Evolutionary conservation across 306 rosid species (phyloP), one percentile per base, ranked within the genome.

Genomic region (Lathyrus oleraceus): DNA sequence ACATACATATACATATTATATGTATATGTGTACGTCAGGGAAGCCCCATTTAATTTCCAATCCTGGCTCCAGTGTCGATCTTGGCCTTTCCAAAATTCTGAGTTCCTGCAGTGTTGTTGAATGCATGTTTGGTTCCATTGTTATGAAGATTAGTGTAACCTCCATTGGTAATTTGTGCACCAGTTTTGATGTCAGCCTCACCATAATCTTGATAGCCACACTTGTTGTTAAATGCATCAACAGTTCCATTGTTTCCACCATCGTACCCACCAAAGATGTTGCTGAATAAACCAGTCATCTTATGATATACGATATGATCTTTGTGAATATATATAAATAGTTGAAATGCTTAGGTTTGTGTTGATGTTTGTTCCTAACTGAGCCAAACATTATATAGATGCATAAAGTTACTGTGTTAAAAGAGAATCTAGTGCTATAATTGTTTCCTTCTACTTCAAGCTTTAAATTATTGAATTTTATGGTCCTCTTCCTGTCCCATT

Each of bases 51-150:
- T 16, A 19, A 9, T 14, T 38, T 38, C 40, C 57, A 9, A n/a
- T n/a, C 42, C 25, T n/a, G 1, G 70, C 42, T 5, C 70, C 70
- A n/a, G 70, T 65, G 10, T 27, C 5, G 10, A 65, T 45, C 16
- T 27, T 65, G 58, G 71, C 71, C 16, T 65, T 65, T 45, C 27
- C 42, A 11, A 65, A 65, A 4, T 45, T 65, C 71, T 27, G 71
- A 4, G 25, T 27, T 45, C 58, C 58, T 5, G 27, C 23, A 5
- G 70, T 44, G 27, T 65, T 65, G 71, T 65, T 65, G 27, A 65
- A 65, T n/a, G 71, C 71, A 9, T 28, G 9, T 44, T 27, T 23
- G 14, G 71, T 65, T 2, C 71, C 71, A 28, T 28, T 65, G 43
- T 65, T 65, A 10, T 0, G 25, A 10, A 15, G 19, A 14, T 0